A percentile compares a stretch with the other conserved stretches of the same genome.
Evolutionary conservation across 768 basidiomycete genomes (phyloP).

Genomic region (Fomitopsis serialis): DNA sequence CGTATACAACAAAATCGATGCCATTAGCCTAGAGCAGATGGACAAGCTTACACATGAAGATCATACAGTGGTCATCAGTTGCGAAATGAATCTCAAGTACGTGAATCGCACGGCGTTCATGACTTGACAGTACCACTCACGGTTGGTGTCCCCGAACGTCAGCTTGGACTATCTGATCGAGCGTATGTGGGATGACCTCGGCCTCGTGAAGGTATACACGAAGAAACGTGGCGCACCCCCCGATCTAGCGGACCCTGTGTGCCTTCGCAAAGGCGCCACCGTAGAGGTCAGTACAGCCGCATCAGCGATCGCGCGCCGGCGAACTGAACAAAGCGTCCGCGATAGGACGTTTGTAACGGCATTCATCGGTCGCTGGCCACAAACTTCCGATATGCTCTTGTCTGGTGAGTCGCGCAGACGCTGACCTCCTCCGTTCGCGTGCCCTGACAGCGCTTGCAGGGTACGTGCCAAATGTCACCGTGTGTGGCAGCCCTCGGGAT

Average conservation of each 20-base stretch:
- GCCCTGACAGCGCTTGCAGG: constrained; percentile 5
- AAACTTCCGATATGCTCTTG: constrained; percentile 92
- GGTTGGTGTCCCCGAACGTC: constrained; percentile 1
- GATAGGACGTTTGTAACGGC: constrained; percentile 82
- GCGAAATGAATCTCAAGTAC: constrained; percentile 90
- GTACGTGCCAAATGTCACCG: background rate
- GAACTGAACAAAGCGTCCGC: background rate
- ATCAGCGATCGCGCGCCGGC: background rate
- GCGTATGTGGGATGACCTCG: constrained; percentile 75
- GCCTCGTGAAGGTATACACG: constrained; percentile 88
- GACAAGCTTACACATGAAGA: constrained; percentile 80
- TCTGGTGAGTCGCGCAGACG: constrained; percentile 59
- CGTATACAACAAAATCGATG: constrained; percentile 96
- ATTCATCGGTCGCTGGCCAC: constrained; percentile 85
- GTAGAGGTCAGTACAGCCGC: constrained; percentile 62
- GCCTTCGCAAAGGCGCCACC: constrained; percentile 85
- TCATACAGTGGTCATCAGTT: constrained; percentile 90
- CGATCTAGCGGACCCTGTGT: constrained; percentile 87
- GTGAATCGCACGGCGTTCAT: background rate
- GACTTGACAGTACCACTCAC: constrained; percentile 3
- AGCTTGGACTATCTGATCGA: constrained; percentile 74
- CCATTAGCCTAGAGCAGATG: constrained; percentile 77
- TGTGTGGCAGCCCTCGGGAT: background rate
- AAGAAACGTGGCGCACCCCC: constrained; percentile 96
- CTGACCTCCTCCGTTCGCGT: constrained; percentile 2